These are phyloP conservation scores for Lagenidium sp. DNA, from an alignment of 352 stramenopile genomes.

Conservation along the genomic window DNA sequence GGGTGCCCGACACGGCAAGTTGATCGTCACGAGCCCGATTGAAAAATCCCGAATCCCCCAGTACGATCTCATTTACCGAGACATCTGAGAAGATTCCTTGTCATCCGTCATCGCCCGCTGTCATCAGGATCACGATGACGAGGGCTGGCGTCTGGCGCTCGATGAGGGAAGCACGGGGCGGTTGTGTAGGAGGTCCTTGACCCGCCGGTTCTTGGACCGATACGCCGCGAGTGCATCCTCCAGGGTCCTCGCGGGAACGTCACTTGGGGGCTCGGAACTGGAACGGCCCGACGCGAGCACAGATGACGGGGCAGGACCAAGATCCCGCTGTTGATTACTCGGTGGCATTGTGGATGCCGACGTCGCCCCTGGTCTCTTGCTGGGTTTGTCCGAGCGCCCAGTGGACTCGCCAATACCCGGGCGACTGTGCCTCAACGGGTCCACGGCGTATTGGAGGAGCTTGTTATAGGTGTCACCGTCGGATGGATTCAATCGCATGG, in stretches of 20 bases:
- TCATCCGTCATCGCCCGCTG: not conserved
- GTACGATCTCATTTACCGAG: constrained; percentile 79
- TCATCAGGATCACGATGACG: constrained; percentile 1
- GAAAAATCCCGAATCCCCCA: constrained; percentile 66
- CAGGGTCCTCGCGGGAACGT: too few species aligned
- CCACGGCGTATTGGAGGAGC: constrained; percentile 38
- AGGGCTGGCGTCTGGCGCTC: constrained; percentile 14
- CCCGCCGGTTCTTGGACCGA: constrained; percentile 41
- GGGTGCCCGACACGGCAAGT: constrained; percentile 65
- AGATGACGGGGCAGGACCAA: too few species aligned
- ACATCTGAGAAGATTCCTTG: constrained; percentile 31
- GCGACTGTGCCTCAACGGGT: not conserved
- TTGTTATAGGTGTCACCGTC: constrained; percentile 58
- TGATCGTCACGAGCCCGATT: constrained; percentile 76
- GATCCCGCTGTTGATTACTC: too few species aligned
- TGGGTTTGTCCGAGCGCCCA: not conserved
- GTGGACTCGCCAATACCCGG: not conserved
- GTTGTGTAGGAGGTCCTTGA: constrained; percentile 48
- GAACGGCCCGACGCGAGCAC: too few species aligned
- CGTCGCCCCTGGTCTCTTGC: not conserved
- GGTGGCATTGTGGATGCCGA: not conserved
- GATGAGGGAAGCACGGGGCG: constrained; percentile 27
- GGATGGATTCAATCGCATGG: constrained; percentile 38
- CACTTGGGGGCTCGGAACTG: too few species aligned
- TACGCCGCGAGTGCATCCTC: constrained; percentile 32